These are phyloP conservation scores for Raffaelea ambrosiae DNA, from an alignment of 2,329 filamentous ascomycete species.

Conservation along the genomic window DNA sequence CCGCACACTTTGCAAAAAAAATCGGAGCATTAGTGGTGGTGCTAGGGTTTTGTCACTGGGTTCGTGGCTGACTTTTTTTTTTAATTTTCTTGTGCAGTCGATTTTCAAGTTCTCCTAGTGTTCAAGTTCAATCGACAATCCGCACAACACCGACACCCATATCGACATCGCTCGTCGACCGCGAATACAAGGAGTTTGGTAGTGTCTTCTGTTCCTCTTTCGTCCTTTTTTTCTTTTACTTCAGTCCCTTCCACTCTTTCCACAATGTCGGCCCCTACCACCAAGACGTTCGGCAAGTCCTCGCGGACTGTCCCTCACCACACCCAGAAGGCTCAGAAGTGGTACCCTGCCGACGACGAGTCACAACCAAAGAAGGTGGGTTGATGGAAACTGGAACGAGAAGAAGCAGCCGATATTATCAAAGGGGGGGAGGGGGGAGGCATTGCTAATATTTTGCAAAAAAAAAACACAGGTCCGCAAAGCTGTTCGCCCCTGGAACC, in stretches of 20 bases:
- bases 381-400: constrained; percentile 19
- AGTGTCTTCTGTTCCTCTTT: constrained; percentile 6
- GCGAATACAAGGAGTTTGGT: constrained; percentile 6
- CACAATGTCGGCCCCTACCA: constrained; percentile 65
- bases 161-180: constrained; percentile 9
- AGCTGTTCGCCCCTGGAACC: constrained; percentile 76
- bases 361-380: constrained; percentile 88
- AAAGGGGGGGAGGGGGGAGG: too few species aligned
- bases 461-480: constrained; percentile 72
- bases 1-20: constrained; percentile 10
- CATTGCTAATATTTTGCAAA: constrained; percentile 20
- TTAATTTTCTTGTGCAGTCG: constrained; percentile 6
- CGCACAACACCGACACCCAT: constrained; percentile 1
- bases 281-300: constrained; percentile 91
- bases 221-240: constrained; percentile 5
- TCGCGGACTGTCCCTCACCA: constrained; percentile 81
- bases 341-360: constrained; percentile 96
- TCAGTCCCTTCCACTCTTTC: constrained; percentile 6
- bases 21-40: constrained; percentile 6
- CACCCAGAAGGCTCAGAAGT: constrained; percentile 94
- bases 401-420: not conserved
- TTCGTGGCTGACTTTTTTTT: constrained; percentile 13
- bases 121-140: not conserved
- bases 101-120: too few species aligned
- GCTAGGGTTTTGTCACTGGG: constrained; percentile 1